A percentile compares a stretch with the other conserved stretches of the same genome.
Evolutionary conservation across 352 stramenopile species (phyloP).

Genomic region (Pythium phragmitis): DNA sequence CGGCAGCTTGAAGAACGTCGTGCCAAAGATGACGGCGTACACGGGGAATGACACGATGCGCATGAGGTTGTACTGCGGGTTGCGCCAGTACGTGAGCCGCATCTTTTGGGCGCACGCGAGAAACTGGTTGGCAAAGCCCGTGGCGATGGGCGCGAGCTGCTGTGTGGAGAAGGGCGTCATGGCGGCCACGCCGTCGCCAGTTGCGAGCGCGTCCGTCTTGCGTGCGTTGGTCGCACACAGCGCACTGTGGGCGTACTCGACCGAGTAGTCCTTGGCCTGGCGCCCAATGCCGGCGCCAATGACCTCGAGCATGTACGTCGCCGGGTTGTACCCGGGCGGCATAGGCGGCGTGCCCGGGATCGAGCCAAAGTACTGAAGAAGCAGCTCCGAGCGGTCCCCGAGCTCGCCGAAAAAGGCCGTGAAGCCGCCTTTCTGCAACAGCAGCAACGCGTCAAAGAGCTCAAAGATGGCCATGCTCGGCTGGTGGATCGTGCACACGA

Average conservation of each 20-base stretch:
- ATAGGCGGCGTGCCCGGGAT: slow-evolving; percentile 76
- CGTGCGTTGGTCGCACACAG: slow-evolving; percentile 28
- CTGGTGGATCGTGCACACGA: slow-evolving; percentile 34
- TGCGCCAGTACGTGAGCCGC: slow-evolving; percentile 34
- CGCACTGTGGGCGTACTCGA: slow-evolving; percentile 49
- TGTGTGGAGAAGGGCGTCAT: slow-evolving; percentile 27
- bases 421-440: slow-evolving; percentile 66
- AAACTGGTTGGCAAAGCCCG: slow-evolving; percentile 21
- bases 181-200: background rate
- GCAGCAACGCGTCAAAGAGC: slow-evolving; percentile 87
- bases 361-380: slow-evolving; percentile 88
- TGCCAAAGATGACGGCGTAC: slow-evolving; percentile 63
- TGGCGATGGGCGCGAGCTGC: slow-evolving; percentile 27
- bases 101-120: slow-evolving; percentile 18
- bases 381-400: slow-evolving; percentile 66
- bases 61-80: slow-evolving; percentile 60
- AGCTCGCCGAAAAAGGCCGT: slow-evolving; percentile 88
- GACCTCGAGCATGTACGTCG: slow-evolving; percentile 88
- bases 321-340: slow-evolving; percentile 81
- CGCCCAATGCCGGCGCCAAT: slow-evolving; percentile 68
- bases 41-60: slow-evolving; percentile 59
- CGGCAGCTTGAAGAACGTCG: slow-evolving; percentile 55
- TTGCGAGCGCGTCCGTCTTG: slow-evolving; percentile 6
- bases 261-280: slow-evolving; percentile 52
- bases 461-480: slow-evolving; percentile 88